Evolutionary conservation across 2,329 filamentous ascomycete genomes (phyloP).

Genomic region (Penicillium polonicum): DNA sequence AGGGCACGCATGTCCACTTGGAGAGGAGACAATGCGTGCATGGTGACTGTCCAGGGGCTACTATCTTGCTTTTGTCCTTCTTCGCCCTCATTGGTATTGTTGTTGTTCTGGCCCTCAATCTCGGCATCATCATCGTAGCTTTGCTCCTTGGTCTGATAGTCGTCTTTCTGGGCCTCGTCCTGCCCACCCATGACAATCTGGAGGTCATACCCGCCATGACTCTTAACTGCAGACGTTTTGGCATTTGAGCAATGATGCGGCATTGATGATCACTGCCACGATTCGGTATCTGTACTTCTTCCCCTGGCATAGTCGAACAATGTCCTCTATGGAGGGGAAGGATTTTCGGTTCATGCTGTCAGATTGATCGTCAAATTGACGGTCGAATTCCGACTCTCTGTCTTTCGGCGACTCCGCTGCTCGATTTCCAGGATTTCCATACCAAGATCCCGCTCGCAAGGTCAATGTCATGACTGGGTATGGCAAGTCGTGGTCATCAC

Average conservation of each 20-base stretch:
- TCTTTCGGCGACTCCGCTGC: not conserved
- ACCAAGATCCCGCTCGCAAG: not conserved
- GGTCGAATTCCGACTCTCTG: not conserved
- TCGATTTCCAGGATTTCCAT: not conserved
- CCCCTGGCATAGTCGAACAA: not conserved
- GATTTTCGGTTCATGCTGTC: not conserved
- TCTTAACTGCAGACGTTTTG: not conserved
- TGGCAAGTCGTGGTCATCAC: not conserved
- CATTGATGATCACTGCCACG: not conserved
- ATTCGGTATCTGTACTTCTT: not conserved
- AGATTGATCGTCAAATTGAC: not conserved
- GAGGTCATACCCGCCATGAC: not conserved
- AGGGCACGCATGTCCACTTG: constrained; percentile 1
- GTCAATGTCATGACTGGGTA: not conserved
- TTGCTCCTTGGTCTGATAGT: not conserved
- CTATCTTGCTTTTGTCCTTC: not conserved
- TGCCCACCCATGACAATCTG: not conserved
- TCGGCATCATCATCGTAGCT: not conserved
- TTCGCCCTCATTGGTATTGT: not conserved
- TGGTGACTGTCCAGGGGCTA: not conserved
- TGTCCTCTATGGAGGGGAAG: too few relatives aligned
- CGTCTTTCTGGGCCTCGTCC: not conserved
- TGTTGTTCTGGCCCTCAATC: not conserved
- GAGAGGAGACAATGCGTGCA: not conserved
- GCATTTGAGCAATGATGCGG: not conserved